These are phyloP conservation scores for Cladosporium sp. DNA, from an alignment of 2,329 filamentous ascomycete genomes.

Conservation along the genomic window DNA sequence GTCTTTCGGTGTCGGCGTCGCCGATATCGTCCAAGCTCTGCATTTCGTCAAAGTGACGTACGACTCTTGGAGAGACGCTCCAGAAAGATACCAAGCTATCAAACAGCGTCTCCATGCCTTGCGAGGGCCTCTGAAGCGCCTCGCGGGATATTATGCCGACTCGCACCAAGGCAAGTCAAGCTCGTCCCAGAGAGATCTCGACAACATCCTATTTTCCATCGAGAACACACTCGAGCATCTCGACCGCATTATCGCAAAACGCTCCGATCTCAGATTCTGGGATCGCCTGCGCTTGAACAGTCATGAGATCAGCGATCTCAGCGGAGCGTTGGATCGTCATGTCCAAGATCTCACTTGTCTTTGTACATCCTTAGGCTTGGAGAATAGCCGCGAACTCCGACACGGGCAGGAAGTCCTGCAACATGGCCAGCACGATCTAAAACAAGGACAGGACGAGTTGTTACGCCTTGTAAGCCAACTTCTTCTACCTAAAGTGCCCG, in stretches of 20 bases:
- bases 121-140: neutral
- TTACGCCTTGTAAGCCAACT: neutral
- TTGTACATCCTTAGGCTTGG: neutral
- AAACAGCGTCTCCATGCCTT: neutral
- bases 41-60: neutral
- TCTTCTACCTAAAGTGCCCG: neutral
- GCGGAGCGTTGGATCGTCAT: neutral
- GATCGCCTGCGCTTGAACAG: neutral
- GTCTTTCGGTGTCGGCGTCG: neutral
- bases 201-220: neutral
- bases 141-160: neutral
- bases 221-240: neutral
- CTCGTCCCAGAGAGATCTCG: neutral
- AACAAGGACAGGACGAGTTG: neutral
- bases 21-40: neutral
- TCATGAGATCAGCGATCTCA: neutral
- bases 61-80: slow-evolving; percentile 5
- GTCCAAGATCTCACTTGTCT: neutral
- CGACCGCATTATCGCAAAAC: neutral
- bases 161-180: neutral
- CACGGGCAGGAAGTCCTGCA: neutral
- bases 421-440: neutral
- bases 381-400: neutral
- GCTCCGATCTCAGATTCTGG: slow-evolving; percentile 1
- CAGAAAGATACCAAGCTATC: slow-evolving; percentile 2